phyloP scores from a whole-genome alignment of 2,329 filamentous ascomycete genomes.

The Gnomoniopsis sp. region DNA sequence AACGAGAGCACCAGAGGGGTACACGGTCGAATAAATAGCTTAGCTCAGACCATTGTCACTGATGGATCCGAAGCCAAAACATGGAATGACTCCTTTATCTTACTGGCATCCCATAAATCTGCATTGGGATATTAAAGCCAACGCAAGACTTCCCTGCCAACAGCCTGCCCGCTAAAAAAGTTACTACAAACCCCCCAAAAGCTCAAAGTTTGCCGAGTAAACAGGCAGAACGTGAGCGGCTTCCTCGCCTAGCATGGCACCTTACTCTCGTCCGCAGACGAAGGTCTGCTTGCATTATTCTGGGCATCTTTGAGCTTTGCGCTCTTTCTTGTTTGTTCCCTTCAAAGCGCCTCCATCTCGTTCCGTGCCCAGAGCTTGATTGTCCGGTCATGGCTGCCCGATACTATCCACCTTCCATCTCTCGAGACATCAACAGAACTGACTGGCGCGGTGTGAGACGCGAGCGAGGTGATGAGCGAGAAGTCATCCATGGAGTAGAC shows the following conservation, averaged over 20 bases:
- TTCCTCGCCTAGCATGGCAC: no score
- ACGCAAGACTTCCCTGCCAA: background rate
- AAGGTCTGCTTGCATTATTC: background rate
- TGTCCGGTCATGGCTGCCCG: conserved; percentile 88
- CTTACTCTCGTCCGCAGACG: no score
- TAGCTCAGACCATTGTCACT: background rate
- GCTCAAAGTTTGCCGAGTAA: background rate
- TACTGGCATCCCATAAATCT: background rate
- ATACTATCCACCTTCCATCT: conserved; percentile 89
- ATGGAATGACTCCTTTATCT: background rate
- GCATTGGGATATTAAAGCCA: background rate
- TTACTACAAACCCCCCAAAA: background rate
- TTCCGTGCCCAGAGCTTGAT: conserved; percentile 96
- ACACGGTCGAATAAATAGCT: background rate
- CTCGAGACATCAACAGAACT: conserved; percentile 83
- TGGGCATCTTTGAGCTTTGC: conserved; percentile 11
- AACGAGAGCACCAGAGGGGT: background rate
- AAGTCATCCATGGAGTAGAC: conserved; percentile 96
- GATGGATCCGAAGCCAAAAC: background rate
- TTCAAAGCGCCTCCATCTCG: conserved; percentile 37
- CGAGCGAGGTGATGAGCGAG: conserved; percentile 81
- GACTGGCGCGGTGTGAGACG: conserved; percentile 88
- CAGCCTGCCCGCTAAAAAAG: background rate
- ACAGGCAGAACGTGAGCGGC: background rate
- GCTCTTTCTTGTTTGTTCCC: background rate